These are phyloP conservation scores for Neurospora sp. DNA, from an alignment of 495 filamentous ascomycete genomes.

Conservation along the genomic window DNA sequence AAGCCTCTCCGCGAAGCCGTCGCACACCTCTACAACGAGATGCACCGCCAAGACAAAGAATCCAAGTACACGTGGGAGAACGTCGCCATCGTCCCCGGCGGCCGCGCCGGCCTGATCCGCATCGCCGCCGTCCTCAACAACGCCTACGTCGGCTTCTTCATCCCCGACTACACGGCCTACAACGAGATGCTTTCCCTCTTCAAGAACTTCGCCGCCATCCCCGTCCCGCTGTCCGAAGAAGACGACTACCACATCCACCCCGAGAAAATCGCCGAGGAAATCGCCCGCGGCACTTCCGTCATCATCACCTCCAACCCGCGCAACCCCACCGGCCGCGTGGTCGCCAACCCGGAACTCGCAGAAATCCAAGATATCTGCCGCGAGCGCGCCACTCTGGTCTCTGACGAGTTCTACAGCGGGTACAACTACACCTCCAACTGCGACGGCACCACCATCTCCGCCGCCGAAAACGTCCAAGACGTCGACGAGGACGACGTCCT, in stretches of 20 bases:
- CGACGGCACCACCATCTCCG: conserved; percentile 67
- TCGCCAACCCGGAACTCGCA: conserved; percentile 68
- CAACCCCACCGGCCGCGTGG: conserved; percentile 86
- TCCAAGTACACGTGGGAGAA: conserved; percentile 98
- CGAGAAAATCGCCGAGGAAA: conserved; percentile 84
- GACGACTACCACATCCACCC: conserved; percentile 88
- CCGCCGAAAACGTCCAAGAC: conserved; percentile 63
- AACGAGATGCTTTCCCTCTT: conserved; percentile 94
- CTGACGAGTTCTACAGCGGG: conserved; percentile 94
- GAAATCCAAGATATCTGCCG: conserved; percentile 88
- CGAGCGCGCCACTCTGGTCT: conserved; percentile 79
- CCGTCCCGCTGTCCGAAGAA: conserved; percentile 69
- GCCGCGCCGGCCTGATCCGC: conserved; percentile 82
- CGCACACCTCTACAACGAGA: conserved; percentile 86
- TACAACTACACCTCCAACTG: conserved; percentile 91
- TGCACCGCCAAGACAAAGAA: conserved; percentile 79
- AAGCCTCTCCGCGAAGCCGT: conserved; percentile 46
- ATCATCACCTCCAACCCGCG: conserved; percentile 94
- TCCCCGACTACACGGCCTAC: conserved; percentile 71
- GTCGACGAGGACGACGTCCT: conserved; percentile 64
- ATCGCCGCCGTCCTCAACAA: conserved; percentile 92
- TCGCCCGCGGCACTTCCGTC: conserved; percentile 75
- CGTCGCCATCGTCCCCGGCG: conserved; percentile 94
- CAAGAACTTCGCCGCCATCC: conserved; percentile 85
- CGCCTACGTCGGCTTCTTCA: conserved; percentile 82